Evolutionary conservation across 1,284 basidiomycete species (phyloP).

Genomic region (Gymnopus androsaceus): DNA sequence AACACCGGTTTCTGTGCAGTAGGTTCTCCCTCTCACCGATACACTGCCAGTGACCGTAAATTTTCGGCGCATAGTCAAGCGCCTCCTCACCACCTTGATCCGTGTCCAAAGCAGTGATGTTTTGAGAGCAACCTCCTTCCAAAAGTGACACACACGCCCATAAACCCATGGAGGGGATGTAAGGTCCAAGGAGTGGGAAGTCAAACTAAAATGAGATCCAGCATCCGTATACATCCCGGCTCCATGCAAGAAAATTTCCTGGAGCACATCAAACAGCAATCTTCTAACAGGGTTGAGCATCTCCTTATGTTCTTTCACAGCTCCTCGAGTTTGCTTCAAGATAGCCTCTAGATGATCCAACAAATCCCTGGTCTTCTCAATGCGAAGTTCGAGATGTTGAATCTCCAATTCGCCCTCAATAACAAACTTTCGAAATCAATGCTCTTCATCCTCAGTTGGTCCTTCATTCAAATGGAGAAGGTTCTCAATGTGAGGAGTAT

Average conservation of each 20-base stretch:
- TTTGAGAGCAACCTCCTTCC: too few species aligned
- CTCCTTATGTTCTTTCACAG: not conserved
- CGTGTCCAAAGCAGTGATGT: conserved; percentile 55
- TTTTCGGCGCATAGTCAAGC: too few species aligned
- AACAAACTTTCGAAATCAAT: not conserved
- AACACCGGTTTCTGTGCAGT: not conserved
- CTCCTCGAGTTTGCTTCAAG: not conserved
- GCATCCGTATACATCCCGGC: too few species aligned
- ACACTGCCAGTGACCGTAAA: too few species aligned
- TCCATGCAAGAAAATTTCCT: too few species aligned
- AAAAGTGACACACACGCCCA: too few species aligned
- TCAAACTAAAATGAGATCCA: too few species aligned
- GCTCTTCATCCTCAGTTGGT: not conserved
- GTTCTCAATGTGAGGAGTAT: not conserved
- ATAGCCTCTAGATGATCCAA: not conserved
- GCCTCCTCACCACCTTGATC: conserved; percentile 24
- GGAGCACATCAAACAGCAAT: conserved; percentile 8
- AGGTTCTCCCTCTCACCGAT: too few species aligned
- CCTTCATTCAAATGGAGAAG: not conserved
- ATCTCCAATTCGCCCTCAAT: not conserved
- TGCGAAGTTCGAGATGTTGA: not conserved
- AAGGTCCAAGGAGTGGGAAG: too few species aligned
- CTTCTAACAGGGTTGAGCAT: not conserved
- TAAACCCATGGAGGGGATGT: too few species aligned
- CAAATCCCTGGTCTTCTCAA: not conserved